Evolutionary conservation across 306 rosid species (phyloP).

Genomic region (Amphicarpaea edgeworthii): DNA sequence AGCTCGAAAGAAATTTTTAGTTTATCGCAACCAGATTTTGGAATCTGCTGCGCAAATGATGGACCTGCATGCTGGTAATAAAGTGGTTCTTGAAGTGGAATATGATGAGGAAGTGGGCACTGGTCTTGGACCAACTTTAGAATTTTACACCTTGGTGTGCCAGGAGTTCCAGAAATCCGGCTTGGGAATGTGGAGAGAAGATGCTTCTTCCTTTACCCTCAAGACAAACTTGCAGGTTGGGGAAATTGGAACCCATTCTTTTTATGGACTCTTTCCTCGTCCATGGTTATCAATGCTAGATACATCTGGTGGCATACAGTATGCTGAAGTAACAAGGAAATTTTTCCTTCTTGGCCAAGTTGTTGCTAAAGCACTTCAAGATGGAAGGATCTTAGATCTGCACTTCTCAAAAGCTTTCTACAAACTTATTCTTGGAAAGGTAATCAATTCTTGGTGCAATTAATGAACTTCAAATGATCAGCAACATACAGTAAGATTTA

Average conservation of each 20-base stretch:
- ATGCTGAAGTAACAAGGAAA: constrained; percentile 69
- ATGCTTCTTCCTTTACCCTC: constrained; percentile 51
- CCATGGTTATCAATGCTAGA: constrained; percentile 72
- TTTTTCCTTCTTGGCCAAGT: constrained; percentile 89
- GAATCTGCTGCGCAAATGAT: constrained; percentile 93
- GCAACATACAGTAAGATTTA: constrained; percentile 28
- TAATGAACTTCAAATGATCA: constrained; percentile 34
- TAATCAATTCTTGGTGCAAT: constrained; percentile 46
- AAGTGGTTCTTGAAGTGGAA: constrained; percentile 89
- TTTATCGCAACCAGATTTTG: constrained; percentile 72
- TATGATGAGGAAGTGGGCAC: constrained; percentile 97
- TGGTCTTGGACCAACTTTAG: constrained; percentile 99
- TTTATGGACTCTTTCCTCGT: constrained; percentile 85
- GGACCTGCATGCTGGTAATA: constrained; percentile 74
- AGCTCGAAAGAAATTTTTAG: constrained; percentile 84
- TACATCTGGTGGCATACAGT: constrained; percentile 56
- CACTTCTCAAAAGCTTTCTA: constrained; percentile 92
- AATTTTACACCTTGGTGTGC: constrained; percentile 92
- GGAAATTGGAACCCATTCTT: constrained; percentile 54
- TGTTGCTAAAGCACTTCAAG: constrained; percentile 91
- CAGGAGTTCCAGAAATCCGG: constrained; percentile 88
- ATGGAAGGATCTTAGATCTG: constrained; percentile 94
- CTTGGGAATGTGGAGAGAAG: constrained; percentile 92
- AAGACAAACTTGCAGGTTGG: constrained; percentile 51
- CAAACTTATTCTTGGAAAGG: constrained; percentile 91